Conservation (phyloP, 257 asterid genomes). For the Buddleja alternifolia region DNA sequence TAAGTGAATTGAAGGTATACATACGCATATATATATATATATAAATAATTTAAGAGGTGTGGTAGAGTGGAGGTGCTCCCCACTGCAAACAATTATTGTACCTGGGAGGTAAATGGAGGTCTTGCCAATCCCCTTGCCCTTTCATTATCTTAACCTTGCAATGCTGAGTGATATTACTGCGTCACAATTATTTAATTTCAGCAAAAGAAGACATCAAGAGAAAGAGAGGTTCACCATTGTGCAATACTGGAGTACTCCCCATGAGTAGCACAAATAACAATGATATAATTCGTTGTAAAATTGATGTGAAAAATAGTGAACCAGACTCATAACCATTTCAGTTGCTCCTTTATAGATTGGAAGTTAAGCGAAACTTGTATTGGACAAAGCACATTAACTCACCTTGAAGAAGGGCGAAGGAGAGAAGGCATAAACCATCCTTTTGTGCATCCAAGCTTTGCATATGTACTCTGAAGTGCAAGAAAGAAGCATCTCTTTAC, state of each 20-base stretch:
- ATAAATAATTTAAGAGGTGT: too few relatives aligned
- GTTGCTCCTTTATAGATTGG: not conserved
- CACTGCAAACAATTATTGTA: constrained; percentile 18
- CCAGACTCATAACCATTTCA: not conserved
- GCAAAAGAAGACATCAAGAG: not conserved
- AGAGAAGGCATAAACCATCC: constrained; percentile 92
- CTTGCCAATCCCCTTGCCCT: constrained; percentile 72
- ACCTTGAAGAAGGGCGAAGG: constrained; percentile 72
- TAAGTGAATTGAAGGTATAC: too few relatives aligned
- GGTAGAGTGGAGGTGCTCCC: too few relatives aligned
- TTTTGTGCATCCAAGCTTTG: constrained; percentile 82
- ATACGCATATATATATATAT: too few relatives aligned
- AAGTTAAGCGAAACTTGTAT: constrained; percentile 2
- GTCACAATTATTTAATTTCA: constrained; percentile 24
- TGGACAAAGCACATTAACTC: constrained; percentile 20
- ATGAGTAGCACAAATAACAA: not conserved
- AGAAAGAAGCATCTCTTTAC: constrained; percentile 29
- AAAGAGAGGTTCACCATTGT: not conserved
- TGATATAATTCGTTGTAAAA: not conserved
- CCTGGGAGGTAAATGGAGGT: constrained; percentile 71
- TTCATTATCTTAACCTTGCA: constrained; percentile 79
- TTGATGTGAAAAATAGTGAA: not conserved
- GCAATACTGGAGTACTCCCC: not conserved
- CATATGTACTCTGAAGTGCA: constrained; percentile 66
- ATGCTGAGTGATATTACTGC: constrained; percentile 81